Evolutionary conservation across 805 yeast genomes (phyloP), one percentile per base, ranked within the genome.

Genomic region (Candida easanensis): DNA sequence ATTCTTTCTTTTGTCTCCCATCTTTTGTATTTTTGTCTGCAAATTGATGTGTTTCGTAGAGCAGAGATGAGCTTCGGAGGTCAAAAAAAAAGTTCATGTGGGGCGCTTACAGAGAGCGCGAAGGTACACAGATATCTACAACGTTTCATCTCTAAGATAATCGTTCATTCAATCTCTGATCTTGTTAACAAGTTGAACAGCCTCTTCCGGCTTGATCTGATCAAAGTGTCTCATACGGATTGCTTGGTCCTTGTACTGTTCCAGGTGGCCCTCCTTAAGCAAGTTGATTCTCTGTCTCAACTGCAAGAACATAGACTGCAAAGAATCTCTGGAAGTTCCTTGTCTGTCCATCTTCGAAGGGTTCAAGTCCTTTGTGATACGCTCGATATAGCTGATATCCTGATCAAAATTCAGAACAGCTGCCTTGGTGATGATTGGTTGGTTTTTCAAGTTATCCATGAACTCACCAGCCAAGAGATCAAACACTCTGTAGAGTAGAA

Each of bases 401-500:
- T 77, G 59, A 53, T 86, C 87, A 61, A 91, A 90, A 61, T 89
- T 90, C 5, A 82, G 68, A 0, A 91, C 84, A 18, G 71, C 69
- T 17, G 88, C 80, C 51, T 79, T 80, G 10, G 67, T 60, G 2
- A 69, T 61, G 1, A 73, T 74, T 1, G 80, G 76, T 16, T 74
- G 73, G 28, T 72, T 64, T 35, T 79, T 68, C 46, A 90, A 68
- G 8, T 81, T 69, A 34, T 74, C 72, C 48, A 85, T 69, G 60
- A 91, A 78, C 48, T 82, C 78, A 32, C 82, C 77, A 0, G 95
- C 81, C 46, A 93, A 75, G 50, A 85, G 81, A 66, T 90, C 98
- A 60, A 87, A 88, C 21, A 91, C 88, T 58, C 95, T 77, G 51
- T 88, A 81, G 47, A 90, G 75, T n/a, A 95, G 77, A 46, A 89